Base-by-base conservation (phyloP, 257 asterid genomes). In the Pogostemon cablin region DNA sequence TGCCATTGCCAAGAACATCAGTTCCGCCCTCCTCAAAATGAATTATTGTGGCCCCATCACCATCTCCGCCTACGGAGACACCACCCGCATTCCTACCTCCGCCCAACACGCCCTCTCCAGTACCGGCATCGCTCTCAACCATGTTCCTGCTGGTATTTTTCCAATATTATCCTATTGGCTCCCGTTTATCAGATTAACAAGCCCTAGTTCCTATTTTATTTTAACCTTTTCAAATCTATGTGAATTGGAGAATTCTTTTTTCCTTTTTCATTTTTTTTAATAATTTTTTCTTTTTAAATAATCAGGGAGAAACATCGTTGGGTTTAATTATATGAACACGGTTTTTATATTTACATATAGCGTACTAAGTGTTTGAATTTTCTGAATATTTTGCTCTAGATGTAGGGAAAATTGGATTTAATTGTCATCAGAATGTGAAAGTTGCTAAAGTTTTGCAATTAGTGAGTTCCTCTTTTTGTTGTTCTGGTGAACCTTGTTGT, bases 61-160 rank as follows among this genome's bases (percentile, higher is more conserved):
- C 8, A 78, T 87, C 65, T 80, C 87, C 34, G 93, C 93, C 15
- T 85, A 87, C n/a, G 96, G 93, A 4, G 96, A 89, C 78, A 87
- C 93, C 50, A 87, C 81, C 39, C 77, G 67, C 42, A 83, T 86
- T 48, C 72, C 84, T 37, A 17, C 75, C 2, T 46, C 81, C 37
- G 68, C 84, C 7, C 93, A 87, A 15, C 88, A 83, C 42, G 90
- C 91, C 40, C 88, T 89, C 54, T 83, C 83, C 42, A 87, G 93
- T 62, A 87, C 93, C 55, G 96, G 96, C 49, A 86, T 87, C 73
- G 86, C 93, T 12, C 91, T 89, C 53, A 86, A 86, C 72, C 96
- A 89, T 55, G 91, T 89, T n/a, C 96, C 96, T 0, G 88, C 91
- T 37, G 93, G 96, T 86, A 79, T 38, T 1, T 10, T 55, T 39